phyloP scores from a whole-genome alignment of 2,329 filamentous ascomycete genomes.

The Aspergillus novofumigatus region DNA sequence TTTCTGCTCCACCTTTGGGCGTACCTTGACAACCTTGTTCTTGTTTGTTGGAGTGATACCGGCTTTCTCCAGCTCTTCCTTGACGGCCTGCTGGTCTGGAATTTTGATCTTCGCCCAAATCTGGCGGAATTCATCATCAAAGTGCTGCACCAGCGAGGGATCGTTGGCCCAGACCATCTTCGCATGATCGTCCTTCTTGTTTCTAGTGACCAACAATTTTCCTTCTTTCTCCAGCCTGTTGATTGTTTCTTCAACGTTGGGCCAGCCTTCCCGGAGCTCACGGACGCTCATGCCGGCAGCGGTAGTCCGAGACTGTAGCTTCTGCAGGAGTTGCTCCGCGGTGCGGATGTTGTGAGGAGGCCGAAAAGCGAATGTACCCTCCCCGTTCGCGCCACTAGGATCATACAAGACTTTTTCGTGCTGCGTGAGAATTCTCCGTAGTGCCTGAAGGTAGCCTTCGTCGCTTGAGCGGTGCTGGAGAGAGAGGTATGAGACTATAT shows the following conservation, averaged over 20 bases:
- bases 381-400: constrained; percentile 58
- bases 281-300: constrained; percentile 78
- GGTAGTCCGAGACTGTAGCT: constrained; percentile 76
- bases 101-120: constrained; percentile 81
- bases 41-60: constrained; percentile 82
- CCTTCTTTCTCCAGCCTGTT: constrained; percentile 72
- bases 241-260: constrained; percentile 74
- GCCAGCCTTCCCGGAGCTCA: constrained; percentile 95
- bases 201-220: constrained; percentile 77
- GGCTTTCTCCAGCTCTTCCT: constrained; percentile 69
- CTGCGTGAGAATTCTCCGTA: constrained; percentile 64
- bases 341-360: constrained; percentile 80
- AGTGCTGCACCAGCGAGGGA: constrained; percentile 65
- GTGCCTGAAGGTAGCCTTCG: constrained; percentile 54
- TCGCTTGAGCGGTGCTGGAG: constrained; percentile 60
- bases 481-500: constrained; percentile 77
- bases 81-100: constrained; percentile 71
- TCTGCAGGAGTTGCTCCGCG: constrained; percentile 70
- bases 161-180: constrained; percentile 88
- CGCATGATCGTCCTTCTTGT: constrained; percentile 86
- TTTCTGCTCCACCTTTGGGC: constrained; percentile 57
- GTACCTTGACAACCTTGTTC: constrained; percentile 61
- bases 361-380: constrained; percentile 75
- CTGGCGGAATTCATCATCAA: constrained; percentile 77
- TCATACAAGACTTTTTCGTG: constrained; percentile 61